These are phyloP conservation scores for Blastobotrys robertii DNA, from an alignment of 805 yeast species.

Conservation along the genomic window DNA sequence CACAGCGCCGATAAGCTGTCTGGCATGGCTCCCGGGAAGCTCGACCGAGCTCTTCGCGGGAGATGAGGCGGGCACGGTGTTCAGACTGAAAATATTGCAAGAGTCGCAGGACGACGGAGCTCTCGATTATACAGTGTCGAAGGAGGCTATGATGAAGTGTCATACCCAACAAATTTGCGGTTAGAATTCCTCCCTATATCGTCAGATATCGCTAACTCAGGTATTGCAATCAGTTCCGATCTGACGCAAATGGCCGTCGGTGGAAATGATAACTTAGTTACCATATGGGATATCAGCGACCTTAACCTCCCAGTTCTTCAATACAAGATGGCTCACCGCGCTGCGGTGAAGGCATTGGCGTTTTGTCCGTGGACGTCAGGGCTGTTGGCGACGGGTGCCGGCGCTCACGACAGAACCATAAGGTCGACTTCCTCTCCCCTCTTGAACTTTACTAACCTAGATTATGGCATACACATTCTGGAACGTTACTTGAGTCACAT, in stretches of 20 bases:
- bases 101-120: conserved; percentile 1
- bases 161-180: conserved; percentile 58
- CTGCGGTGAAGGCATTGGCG: conserved; percentile 85
- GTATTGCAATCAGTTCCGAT: conserved; percentile 49
- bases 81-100: conserved; percentile 3
- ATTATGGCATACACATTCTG: conserved; percentile 80
- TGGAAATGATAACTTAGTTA: conserved; percentile 72
- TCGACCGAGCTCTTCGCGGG: conserved; percentile 45
- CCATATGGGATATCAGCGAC: conserved; percentile 59
- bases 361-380: conserved; percentile 86
- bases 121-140: conserved; percentile 30
- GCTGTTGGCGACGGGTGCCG: conserved; percentile 84
- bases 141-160: conserved; percentile 30
- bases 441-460: conserved; percentile 22
- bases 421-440: neutral
- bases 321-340: conserved; percentile 53
- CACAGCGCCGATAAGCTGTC: conserved; percentile 35
- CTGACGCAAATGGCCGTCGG: conserved; percentile 62
- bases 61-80: conserved; percentile 52
- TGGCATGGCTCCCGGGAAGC: conserved; percentile 45
- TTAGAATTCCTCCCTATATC: conserved; percentile 6
- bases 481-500: conserved; percentile 51
- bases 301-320: conserved; percentile 33
- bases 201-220: conserved; percentile 22
- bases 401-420: conserved; percentile 68